Conservation (phyloP, 2,329 filamentous ascomycete species). For the Diaporthe sp. region DNA sequence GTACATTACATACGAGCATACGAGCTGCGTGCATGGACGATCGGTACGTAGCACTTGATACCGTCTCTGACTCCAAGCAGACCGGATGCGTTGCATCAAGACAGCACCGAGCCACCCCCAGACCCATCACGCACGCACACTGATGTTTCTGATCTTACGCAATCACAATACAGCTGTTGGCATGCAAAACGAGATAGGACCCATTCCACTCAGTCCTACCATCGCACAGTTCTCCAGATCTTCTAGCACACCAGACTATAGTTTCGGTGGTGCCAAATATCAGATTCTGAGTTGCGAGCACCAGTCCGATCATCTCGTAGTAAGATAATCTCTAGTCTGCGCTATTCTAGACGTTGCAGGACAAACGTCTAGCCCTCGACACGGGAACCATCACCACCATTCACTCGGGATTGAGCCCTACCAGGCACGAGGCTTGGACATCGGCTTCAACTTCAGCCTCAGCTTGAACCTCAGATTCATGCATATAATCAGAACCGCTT, state of each 20-base stretch:
- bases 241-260: not conserved
- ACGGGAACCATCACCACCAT: not conserved
- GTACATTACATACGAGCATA: not conserved
- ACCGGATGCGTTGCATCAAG: conserved; percentile 12
- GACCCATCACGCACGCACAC: not conserved
- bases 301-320: not conserved
- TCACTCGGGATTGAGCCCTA: not conserved
- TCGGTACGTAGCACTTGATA: not conserved
- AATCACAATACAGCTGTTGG: not conserved
- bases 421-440: not conserved
- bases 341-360: not conserved
- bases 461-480: not conserved
- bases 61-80: conserved; percentile 6
- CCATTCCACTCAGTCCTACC: not conserved
- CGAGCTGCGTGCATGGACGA: not conserved
- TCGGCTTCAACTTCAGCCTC: not conserved
- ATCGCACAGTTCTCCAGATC: not conserved
- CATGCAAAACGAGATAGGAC: not conserved
- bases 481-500: not conserved
- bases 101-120: not conserved
- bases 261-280: not conserved
- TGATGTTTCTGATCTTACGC: not conserved
- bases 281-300: not conserved
- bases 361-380: not conserved
- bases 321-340: not conserved